Evolutionary conservation across 257 asterid species (phyloP), one percentile per base, ranked within the genome.

Genomic region (Rehmannia glutinosa): DNA sequence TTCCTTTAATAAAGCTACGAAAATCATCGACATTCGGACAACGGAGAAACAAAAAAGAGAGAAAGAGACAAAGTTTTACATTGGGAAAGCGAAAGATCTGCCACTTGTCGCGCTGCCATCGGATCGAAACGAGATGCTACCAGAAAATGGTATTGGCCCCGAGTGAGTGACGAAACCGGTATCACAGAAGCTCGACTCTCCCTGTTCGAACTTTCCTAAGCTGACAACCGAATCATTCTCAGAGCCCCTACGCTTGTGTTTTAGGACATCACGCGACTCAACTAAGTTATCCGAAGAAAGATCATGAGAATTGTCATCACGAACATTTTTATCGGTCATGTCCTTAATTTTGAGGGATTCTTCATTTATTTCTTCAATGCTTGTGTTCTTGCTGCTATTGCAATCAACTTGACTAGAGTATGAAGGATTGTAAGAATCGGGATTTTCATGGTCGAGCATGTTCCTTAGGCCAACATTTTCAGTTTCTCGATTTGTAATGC

Each of bases 51-150:
- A 28, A 13, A 3, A 24, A 13, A 25, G 64, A 28, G 3, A 28
- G 51, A 28, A 36, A 59, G 23, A 47, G 39, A 61, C 6, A 19
- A 17, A 16, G 20, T 28, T 70, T 32, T 87, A 87, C 95, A 83
- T 32, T 43, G 92, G 95, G 73, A 87, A 87, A 46, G 92, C 82
- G 17, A 87, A 87, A 27, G 92, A 87, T 75, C 82, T 73, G 53
- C 77, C 69, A 53, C 91, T 87, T 27, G 91, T 64, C 45, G 85
- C 64, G 61, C 95, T 87, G 76, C 85, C 78, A 57, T 87, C 92
- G 3, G 95, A 87, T 17, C 81, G 80, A 45, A 69, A 65, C 71
- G 94, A 86, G 45, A 79, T 28, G 86, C 71, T 81, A 25, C 88
- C 86, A 5, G 83, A 81, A 75, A 50, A 70, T 35, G 84, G 23